Conservation (phyloP, 345 rosid genomes). For the rapeseed (Brassica napus) region DNA sequence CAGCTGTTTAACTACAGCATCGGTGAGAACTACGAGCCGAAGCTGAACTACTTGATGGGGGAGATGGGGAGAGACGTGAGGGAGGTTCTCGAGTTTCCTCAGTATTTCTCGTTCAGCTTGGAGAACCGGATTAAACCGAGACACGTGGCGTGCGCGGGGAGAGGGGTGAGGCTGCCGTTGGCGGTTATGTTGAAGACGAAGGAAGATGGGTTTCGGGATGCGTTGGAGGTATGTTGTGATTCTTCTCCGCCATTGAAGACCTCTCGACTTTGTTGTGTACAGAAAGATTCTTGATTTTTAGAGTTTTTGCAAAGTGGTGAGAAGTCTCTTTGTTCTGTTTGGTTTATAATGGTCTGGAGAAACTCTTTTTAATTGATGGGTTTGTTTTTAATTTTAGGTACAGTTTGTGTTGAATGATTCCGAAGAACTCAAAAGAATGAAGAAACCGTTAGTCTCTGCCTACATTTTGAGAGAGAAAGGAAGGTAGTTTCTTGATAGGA, state of each 20-base stretch:
- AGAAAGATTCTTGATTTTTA: constrained; percentile 43
- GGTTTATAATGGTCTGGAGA: not conserved
- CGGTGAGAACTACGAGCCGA: constrained; percentile 67
- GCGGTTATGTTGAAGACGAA: constrained; percentile 61
- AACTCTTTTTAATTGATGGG: not conserved
- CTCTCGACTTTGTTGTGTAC: constrained; percentile 66
- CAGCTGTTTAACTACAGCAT: constrained; percentile 76
- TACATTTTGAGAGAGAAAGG: constrained; percentile 3
- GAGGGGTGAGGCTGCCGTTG: constrained; percentile 69
- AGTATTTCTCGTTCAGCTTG: constrained; percentile 82
- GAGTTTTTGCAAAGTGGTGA: constrained; percentile 28
- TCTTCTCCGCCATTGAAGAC: constrained; percentile 61
- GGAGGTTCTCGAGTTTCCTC: constrained; percentile 77
- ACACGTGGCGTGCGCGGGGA: constrained; percentile 68
- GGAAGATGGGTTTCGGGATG: constrained; percentile 51
- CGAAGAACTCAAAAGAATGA: constrained; percentile 23
- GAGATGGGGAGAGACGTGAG: constrained; percentile 90
- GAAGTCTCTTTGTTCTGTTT: not conserved
- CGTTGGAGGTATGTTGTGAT: constrained; percentile 69
- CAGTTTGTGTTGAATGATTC: constrained; percentile 30
- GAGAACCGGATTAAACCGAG: constrained; percentile 85
- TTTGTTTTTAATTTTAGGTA: constrained; percentile 34
- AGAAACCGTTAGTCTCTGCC: constrained; percentile 18
- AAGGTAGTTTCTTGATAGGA: not conserved
- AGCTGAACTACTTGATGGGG: constrained; percentile 60